These are phyloP conservation scores for Gnomoniopsis sp. DNA, from an alignment of 2,329 filamentous ascomycete genomes.

Conservation along the genomic window DNA sequence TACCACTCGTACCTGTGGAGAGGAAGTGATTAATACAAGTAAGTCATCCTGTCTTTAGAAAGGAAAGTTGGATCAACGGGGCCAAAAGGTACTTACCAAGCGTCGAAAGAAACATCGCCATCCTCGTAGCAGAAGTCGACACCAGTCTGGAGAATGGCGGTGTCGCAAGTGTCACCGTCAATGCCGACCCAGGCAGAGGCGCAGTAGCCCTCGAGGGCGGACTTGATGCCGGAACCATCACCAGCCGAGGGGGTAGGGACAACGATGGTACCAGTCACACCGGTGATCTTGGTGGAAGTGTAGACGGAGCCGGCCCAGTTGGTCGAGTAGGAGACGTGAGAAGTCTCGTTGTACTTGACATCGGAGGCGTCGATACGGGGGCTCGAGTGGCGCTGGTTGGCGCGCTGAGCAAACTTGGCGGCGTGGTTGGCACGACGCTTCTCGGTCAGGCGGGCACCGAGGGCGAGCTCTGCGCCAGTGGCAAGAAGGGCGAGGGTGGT, in stretches of 20 bases:
- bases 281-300: conserved; percentile 44
- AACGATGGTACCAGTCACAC: conserved; percentile 48
- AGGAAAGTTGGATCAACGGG: conserved; percentile 22
- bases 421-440: conserved; percentile 30
- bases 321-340: conserved; percentile 13
- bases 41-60: background rate
- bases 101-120: conserved; percentile 41
- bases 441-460: conserved; percentile 42
- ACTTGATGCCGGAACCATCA: conserved; percentile 29
- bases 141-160: conserved; percentile 55
- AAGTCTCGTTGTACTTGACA: conserved; percentile 3
- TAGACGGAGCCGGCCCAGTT: conserved; percentile 59
- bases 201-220: conserved; percentile 21
- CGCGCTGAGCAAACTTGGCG: conserved; percentile 4
- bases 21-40: background rate
- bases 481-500: conserved; percentile 34
- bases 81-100: conserved; percentile 52
- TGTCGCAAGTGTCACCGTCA: conserved; percentile 54
- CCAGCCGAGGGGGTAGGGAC: conserved; percentile 45
- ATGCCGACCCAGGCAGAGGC: conserved; percentile 60
- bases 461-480: conserved; percentile 29
- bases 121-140: conserved; percentile 51
- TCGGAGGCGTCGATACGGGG: conserved; percentile 6
- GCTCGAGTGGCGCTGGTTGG: conserved; percentile 3
- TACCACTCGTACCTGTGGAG: background rate